Percentiles rank a stretch among this genome's conserved stretches.
Conservation (phyloP, 257 asterid species). For the Apocynum venetum region DNA sequence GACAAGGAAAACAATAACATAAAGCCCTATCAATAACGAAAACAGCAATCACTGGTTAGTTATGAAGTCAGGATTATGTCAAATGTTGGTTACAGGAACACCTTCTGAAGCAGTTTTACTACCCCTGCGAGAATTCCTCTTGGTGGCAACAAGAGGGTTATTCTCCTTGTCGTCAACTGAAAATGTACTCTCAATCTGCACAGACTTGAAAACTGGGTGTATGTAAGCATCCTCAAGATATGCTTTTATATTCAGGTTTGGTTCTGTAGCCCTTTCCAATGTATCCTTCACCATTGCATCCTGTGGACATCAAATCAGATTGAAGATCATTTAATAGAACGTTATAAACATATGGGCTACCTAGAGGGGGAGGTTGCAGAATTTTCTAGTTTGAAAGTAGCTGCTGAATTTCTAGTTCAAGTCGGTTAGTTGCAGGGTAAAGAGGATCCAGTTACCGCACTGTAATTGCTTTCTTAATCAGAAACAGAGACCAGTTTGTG, state of each 20-base stretch:
- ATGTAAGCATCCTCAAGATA: constrained; percentile 48
- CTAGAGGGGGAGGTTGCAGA: background rate
- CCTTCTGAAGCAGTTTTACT: constrained; percentile 23
- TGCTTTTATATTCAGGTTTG: constrained; percentile 36
- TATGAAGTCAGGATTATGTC: background rate
- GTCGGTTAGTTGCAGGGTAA: too few species aligned
- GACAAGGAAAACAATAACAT: background rate
- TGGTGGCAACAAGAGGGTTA: constrained; percentile 33
- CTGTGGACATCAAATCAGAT: constrained; percentile 20
- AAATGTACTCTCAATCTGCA: constrained; percentile 14
- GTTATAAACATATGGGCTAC: background rate
- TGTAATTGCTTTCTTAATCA: too few species aligned
- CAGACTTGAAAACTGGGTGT: constrained; percentile 57
- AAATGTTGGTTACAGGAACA: constrained; percentile 13
- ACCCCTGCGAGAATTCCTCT: constrained; percentile 26
- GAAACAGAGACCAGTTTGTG: too few species aligned
- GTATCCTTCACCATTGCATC: constrained; percentile 70
- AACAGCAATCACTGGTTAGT: too few species aligned
- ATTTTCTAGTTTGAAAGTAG: too few species aligned
- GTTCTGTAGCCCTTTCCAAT: constrained; percentile 56
- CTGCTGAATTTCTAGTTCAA: too few species aligned
- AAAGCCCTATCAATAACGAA: too few species aligned
- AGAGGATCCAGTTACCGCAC: too few species aligned
- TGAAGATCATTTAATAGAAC: background rate
- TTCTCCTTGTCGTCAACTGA: constrained; percentile 31